Evolutionary conservation across 2,329 filamentous ascomycete species (phyloP), one percentile per base, ranked within the genome.

Genomic region (Pestalotiopsis sp.): DNA sequence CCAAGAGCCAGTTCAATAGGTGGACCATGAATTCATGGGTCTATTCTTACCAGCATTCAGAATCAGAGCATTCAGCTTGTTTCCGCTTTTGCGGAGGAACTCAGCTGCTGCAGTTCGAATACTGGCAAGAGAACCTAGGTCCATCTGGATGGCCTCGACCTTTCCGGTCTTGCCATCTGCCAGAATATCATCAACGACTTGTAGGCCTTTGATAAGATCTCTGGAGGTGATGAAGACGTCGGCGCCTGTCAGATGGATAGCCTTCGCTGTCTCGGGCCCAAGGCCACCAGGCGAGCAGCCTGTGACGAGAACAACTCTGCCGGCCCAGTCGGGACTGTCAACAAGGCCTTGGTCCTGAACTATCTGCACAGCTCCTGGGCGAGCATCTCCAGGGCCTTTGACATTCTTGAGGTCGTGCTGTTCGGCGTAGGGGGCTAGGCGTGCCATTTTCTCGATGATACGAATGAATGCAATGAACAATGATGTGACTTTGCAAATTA

Each of bases 321-420:
- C 67, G 66, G 35, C 13, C 68, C 69, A 71, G 14, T 22, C 48
- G 5, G 69, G 64, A 58, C 62, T 69, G 13, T n/a, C 66, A 57
- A 69, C 68, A 20, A 71, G 69, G 26, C 67, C 68, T 56, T 71
- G 68, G 44, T 71, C 70, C 58, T 71, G 63, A 58, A 71, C 48
- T 35, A 71, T 64, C 65, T 68, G 66, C 48, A 11, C 62, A 30
- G 71, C 70, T 56, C 70, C 71, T 13, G 71, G 71, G 26, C 71
- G 71, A 44, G 65, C 64, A 68, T 73, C 71, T 4, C 69, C 70
- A 20, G 69, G 68, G 39, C 71, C 71, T 52, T 69, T 38, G 13
- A 56, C 40, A 39, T 10, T 22, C 58, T 58, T 68, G 14, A 17
- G 44, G 14, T 52, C 44, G 56, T 71, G 69, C 13, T 35, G 57